Base-by-base conservation (phyloP, 352 stramenopile genomes). In the Phytophthora palmivora region DNA sequence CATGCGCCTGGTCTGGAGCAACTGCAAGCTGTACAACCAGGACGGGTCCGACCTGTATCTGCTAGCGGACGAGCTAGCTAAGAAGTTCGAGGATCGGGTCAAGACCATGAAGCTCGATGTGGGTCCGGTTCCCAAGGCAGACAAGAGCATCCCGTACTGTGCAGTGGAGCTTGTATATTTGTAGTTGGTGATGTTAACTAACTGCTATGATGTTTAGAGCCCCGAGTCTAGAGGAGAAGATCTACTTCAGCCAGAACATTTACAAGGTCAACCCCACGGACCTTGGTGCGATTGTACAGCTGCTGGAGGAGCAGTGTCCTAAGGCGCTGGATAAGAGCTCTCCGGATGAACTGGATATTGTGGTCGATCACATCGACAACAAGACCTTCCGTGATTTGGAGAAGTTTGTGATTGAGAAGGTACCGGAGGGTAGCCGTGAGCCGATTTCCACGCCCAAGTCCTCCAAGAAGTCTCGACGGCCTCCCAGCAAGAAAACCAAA, bases 1-100 rank as follows among this genome's bases (percentile, higher is more conserved):
- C 56, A 88, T 94, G 80, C 85, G 87, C 1, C 71, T 96, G 56
- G 84, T 94, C 11, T 96, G 85, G 85, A 83, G 89, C 47, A 96
- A 96, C 47, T 92, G 84, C 67, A 89, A 89, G 68, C 82, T 88
- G 34, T 95, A 95, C 80, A 95, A 95, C 71, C 81, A 91, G 64
- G 90, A 97, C 63, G 89, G 88, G 11, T 96, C 90, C 11, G 90
- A 97, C 22, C 65, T 96, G 18, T 96, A 96, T 76, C 56, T 89
- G 41, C 42, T 95, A 18, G 90, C 88, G 8, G 83, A 95, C 41
- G 84, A 92, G 19, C 76, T 97, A 19, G 73, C 83, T 36, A 94
- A 96, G 62, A 85, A 91, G 56, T 97, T 97, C 58, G 87, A 96
- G 57, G 88, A 96, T 34, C 85, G 86, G 12, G 75, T 94, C 46